Evolutionary conservation across 441 rosid genomes (phyloP), one percentile per base, ranked within the genome.

Genomic region (Aquilaria agallochum): DNA sequence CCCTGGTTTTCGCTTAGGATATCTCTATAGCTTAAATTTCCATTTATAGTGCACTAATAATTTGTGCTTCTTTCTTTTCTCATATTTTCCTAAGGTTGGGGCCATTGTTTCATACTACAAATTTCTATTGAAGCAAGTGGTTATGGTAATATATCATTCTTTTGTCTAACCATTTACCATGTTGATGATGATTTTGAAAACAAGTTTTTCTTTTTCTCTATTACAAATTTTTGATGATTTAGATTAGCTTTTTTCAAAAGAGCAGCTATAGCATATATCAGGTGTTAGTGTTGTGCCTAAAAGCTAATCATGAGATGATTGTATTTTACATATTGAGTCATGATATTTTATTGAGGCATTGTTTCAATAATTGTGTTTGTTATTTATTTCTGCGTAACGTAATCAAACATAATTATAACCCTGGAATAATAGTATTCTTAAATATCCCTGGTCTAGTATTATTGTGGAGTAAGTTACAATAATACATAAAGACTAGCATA

Each of bases 191-290:
- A 20, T 20, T 20, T 20, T 63, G 65, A 50, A 48, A 69, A 30
- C 55, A 11, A 55, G 40, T 20, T 1, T 20, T 20, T 20, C 27
- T 9, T 59, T 9, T 59, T 58, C 11, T 62, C 52, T 63, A 60
- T n/a, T 58, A 45, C 80, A 95, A 97, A 59, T 95, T 66, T 95
- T 83, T 75, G 99, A 95, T 57, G 99, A 95, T 75, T 67, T 95
- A 49, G 98, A 95, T 81, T 78, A 91, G 66, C 96, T 97, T 53
- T 92, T 95, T 75, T 92, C 86, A 45, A 92, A 88, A 75, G 56
- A 91, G 61, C 82, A 94, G 58, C 74, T 95, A 64, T 72, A 91
- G 78, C 99, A 97, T 12, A 95, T 89, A 83, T 96, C 97, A 66
- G 99, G 99, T 20, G 27, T 20, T 20, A 20, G 27, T 1, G 27